These are phyloP conservation scores for Euphorbia corollata DNA, from an alignment of 441 rosid genomes.

Conservation along the genomic window DNA sequence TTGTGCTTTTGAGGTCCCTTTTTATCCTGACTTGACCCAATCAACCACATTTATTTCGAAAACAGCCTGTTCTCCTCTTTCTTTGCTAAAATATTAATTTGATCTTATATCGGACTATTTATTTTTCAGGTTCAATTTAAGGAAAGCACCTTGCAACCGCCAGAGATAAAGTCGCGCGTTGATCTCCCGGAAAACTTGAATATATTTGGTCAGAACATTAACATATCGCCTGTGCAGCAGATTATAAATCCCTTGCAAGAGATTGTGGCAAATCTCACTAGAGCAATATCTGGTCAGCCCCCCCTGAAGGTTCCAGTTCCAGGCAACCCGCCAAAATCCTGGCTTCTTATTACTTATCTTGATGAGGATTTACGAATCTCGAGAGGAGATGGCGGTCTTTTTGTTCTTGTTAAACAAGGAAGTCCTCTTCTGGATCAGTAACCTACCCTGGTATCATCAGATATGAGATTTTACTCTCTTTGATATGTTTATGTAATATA, in stretches of 20 bases:
- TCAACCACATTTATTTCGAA: not conserved
- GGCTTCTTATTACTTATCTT: constrained; percentile 85
- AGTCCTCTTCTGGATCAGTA: constrained; percentile 63
- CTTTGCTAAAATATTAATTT: not conserved
- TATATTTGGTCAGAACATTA: constrained; percentile 72
- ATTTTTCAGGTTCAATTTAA: constrained; percentile 65
- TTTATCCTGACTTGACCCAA: not conserved
- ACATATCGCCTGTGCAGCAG: constrained; percentile 57
- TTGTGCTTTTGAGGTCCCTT: not conserved
- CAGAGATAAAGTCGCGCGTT: constrained; percentile 62
- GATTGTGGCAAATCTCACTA: constrained; percentile 53
- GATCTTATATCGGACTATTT: not conserved
- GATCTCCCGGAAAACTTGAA: constrained; percentile 62
- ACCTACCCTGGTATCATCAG: constrained; percentile 8
- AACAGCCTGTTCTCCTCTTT: not conserved
- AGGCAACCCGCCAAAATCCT: constrained; percentile 54
- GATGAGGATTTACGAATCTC: constrained; percentile 82
- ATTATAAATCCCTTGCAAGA: constrained; percentile 69
- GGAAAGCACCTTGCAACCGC: constrained; percentile 77
- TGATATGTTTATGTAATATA: not conserved
- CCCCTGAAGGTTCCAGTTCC: constrained; percentile 80
- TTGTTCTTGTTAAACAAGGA: constrained; percentile 81
- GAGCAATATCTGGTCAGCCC: constrained; percentile 69
- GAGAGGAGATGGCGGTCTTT: constrained; percentile 94
- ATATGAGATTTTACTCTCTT: not conserved